Conservation (phyloP, 73 alveolate species). For the Tetrahymena thermophila region DNA sequence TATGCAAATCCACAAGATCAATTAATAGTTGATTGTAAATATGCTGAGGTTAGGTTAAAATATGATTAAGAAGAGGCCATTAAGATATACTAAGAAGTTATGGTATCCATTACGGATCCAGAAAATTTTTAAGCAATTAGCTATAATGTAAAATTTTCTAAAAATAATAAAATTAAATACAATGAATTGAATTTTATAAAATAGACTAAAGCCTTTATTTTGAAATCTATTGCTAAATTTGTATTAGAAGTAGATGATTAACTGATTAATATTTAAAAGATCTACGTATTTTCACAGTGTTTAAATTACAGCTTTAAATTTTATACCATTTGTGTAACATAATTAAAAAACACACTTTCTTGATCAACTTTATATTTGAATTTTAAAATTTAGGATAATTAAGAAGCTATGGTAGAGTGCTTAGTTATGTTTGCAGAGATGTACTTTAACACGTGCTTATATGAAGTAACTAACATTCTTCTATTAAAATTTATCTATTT, state of each 20-base stretch:
- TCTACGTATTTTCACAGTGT: neutral
- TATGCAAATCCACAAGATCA: neutral
- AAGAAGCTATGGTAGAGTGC: neutral
- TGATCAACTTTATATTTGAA: neutral
- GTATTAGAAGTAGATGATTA: neutral
- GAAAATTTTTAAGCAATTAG: neutral
- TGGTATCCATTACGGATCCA: neutral
- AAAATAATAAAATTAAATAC: neutral
- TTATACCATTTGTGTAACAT: neutral
- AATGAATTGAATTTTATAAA: neutral
- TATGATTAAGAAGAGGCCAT: neutral
- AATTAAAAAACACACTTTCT: neutral
- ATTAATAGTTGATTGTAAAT: neutral
- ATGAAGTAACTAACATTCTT: neutral
- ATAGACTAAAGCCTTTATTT: neutral
- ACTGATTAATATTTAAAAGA: neutral
- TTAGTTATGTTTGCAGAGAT: neutral
- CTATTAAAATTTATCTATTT: neutral
- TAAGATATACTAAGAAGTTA: neutral
- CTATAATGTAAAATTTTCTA: neutral
- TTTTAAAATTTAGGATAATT: neutral
- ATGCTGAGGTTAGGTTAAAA: neutral
- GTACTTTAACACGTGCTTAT: neutral
- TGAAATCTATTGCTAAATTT: neutral
- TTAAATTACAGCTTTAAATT: neutral